Evolutionary conservation across 2,329 filamentous ascomycete species (phyloP).

Genomic region (Thermoascus crustaceus): DNA sequence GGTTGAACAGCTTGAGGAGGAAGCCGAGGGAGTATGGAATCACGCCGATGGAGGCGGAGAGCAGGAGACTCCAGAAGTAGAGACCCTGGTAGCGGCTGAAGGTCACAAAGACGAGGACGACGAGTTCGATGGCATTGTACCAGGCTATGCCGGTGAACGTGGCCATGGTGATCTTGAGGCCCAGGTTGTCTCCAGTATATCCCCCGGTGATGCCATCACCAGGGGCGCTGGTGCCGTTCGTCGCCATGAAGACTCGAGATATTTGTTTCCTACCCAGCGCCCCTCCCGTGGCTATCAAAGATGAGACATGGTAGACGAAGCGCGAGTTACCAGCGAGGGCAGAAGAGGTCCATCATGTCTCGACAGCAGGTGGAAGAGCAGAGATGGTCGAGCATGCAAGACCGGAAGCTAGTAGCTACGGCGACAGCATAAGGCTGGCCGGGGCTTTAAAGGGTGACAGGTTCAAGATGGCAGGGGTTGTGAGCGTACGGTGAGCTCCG

Average conservation of each 20-base stretch:
- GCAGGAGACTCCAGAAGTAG: slow-evolving; percentile 45
- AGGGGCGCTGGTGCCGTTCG: slow-evolving; percentile 13
- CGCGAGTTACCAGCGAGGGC: too few species aligned
- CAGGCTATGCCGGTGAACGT: slow-evolving; percentile 41
- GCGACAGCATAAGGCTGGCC: too few species aligned
- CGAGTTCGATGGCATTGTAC: slow-evolving; percentile 44
- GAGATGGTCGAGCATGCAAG: too few species aligned
- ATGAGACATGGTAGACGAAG: not conserved
- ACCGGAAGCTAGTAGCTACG: too few species aligned
- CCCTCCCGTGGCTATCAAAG: not conserved
- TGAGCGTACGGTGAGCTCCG: too few species aligned
- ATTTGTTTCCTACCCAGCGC: not conserved
- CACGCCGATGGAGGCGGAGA: slow-evolving; percentile 37
- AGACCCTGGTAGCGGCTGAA: slow-evolving; percentile 40
- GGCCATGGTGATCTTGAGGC: slow-evolving; percentile 36
- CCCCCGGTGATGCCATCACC: slow-evolving; percentile 32
- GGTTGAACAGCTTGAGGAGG: slow-evolving; percentile 39
- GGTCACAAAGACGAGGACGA: slow-evolving; percentile 41
- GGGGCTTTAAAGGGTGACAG: too few species aligned
- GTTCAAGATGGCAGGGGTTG: too few species aligned
- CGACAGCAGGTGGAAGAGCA: too few species aligned
- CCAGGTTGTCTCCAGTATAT: slow-evolving; percentile 26
- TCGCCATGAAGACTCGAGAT: slow-evolving; percentile 1
- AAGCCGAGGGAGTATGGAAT: slow-evolving; percentile 41
- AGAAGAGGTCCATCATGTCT: too few species aligned